Conservation (phyloP, 2,329 filamentous ascomycete genomes). For the Calonectria hawksworthii region DNA sequence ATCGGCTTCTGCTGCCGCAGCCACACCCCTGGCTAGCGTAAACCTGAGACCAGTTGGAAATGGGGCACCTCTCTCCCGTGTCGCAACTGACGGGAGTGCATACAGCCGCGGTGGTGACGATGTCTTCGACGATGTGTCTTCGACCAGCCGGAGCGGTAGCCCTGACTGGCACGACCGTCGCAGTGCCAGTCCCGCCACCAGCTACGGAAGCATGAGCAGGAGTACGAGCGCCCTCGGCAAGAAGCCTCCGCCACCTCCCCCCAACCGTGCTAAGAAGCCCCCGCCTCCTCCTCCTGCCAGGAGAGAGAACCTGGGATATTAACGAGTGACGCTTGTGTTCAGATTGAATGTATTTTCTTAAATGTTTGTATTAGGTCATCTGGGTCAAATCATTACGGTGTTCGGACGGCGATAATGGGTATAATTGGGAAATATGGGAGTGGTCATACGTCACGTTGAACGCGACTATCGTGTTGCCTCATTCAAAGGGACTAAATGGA, state of each 20-base stretch:
- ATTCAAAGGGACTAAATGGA: conserved; percentile 13
- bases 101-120: conserved; percentile 55
- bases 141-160: conserved; percentile 64
- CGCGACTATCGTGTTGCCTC: conserved; percentile 29
- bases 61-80: conserved; percentile 58
- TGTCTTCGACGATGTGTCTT: conserved; percentile 66
- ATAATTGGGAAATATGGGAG: conserved; percentile 29
- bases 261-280: conserved; percentile 61
- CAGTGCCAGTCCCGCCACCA: conserved; percentile 69
- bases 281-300: conserved; percentile 53
- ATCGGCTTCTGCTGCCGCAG: conserved; percentile 17
- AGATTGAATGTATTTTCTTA: conserved; percentile 4
- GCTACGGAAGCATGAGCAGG: conserved; percentile 66
- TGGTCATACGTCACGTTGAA: conserved; percentile 36
- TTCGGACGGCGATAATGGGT: conserved; percentile 28
- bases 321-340: conserved; percentile 1
- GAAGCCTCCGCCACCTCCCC: conserved; percentile 69
- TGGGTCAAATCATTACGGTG: conserved; percentile 29
- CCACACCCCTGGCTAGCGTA: conserved; percentile 41
- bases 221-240: conserved; percentile 58
- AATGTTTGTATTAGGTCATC: conserved; percentile 9
- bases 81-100: conserved; percentile 53
- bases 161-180: conserved; percentile 61
- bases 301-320: conserved; percentile 48
- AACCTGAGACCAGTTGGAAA: conserved; percentile 38